Evolutionary conservation across 2,329 filamentous ascomycete genomes (phyloP), one percentile per base, ranked within the genome.

Genomic region (Phoma herbarum): DNA sequence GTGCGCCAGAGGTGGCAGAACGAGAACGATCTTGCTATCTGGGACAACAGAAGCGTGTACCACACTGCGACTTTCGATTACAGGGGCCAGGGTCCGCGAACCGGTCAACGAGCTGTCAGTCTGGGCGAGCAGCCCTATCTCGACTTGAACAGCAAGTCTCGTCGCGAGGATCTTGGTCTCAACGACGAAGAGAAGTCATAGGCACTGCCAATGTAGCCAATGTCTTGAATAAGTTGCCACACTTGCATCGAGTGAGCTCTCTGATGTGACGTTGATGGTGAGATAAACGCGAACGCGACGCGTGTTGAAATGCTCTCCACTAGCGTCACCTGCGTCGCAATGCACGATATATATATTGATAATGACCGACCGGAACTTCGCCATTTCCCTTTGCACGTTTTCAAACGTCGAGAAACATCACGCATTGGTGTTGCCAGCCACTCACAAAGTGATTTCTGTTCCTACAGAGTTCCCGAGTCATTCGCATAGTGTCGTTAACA

Each of bases 61-160:
- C 85, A 87, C 62, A 83, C 82, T 29, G 86, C 85, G 0, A 89
- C 85, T 0, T 87, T 84, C 62, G 88, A 90, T 64, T 88, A 88
- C 44, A 80, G 81, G 20, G 79, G 78, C 12, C 78, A 82, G 26
- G 85, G 84, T 0, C 78, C 82, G 25, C 76, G 85, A n/a, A 80
- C 81, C 16, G 86, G 85, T 4, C 81, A 86, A 63, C 75, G 86
- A 2, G 84, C 82, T 1, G 84, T 87, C 0, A 82, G 84, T 0
- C 77, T 88, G 10, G 85, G 85, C 0, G 85, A 88, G 75, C 79
- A 75, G 61, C 85, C 85, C 1, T 87, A 84, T 58, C 71, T 84
- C 4, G 84, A 87, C 61, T 82, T 82, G 0, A 75, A 79, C 28
- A 85, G 83, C 67, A 80, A 71, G 25, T 82, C 81, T 0, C 74